Evolutionary conservation across 305 asterid genomes (phyloP), one percentile per base, ranked within the genome.

Genomic region (Fraxinus ornus): DNA sequence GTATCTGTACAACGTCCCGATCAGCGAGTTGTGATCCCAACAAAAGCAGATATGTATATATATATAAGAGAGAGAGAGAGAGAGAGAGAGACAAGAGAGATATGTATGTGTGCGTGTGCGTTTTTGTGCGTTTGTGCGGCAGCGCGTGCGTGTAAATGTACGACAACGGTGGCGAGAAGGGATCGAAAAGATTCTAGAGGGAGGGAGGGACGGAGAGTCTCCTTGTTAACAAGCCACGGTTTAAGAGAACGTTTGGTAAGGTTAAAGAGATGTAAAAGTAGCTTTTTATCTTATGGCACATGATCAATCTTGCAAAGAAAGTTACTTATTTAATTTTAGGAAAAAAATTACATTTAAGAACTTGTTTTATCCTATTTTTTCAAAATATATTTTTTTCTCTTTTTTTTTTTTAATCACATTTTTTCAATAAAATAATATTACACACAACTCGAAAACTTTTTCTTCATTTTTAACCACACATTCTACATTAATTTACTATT

Each of bases 1-100:
- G 86, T 87, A 90, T 86, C 91, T 85, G 85, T 81, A 75, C 78
- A 78, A 82, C 77, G 86, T 79, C 33, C 49, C 88, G 89, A 88
- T 86, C 85, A 70, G 84, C 84, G 79, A 76, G 62, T 55, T n/a
- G 64, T n/a, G 24, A 55, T 55, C 66, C 26, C 26, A 55, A 86
- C 22, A 66, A 82, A 86, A 76, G 80, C 9, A 21, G 66, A 13
- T 26, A 47, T 32, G 41, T n/a, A 4, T 24, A 75, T 41, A 2
- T 9, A 39, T 55, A 24, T 24, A 24, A n/a, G n/a, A n/a, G n/a
- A 13, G 3, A 8, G 13, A 21, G 6, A 5, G 3, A 75, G 21
- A 22, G 24, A 37, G 78, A 26, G 30, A 19, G 79, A 41, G 47
- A 7, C 44, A 36, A 44, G 79, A 13, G 26, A 55, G 66, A 55